Evolutionary conservation across 495 filamentous ascomycete species (phyloP), one percentile per base, ranked within the genome.

Genomic region (Penicillium antarcticum): DNA sequence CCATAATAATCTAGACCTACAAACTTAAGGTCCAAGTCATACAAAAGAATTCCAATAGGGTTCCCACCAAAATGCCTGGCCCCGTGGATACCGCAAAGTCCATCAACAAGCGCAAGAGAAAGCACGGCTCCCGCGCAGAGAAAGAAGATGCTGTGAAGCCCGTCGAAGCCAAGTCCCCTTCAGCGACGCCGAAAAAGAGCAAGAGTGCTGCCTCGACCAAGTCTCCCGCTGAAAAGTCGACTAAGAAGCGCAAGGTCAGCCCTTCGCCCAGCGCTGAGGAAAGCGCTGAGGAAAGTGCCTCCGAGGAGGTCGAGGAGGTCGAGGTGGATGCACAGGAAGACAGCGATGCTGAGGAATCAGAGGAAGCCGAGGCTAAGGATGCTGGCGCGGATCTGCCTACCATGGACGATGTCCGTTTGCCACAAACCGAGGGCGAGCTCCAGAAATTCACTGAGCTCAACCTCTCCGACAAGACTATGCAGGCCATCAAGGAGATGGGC

Each of bases 401-500:
- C 2, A 58, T 69, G 42, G 65, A 78, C 37, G 59, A 73, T 11
- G 71, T 87, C 17, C 72, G 78, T 32, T 72, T 88, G 35, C 86
- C 86, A 0, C 65, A 73, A 38, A 78, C 70, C 3, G 75, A 77
- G 32, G 71, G 66, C 19, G 77, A 80, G 19, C 78, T 84, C 6
- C 56, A 77, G 46, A 77, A 77, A 42, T 98, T 98, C 65, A 67
- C 81, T 14, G 89, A 97, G 45, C 79, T 98, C 55, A 88, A 88
- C 33, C 78, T 98, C 5, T 94, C 89, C 2, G 83, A 87, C 35
- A 91, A 87, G 68, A 96, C 91, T 1, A 86, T 89, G 77, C 82
- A 88, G 70, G 92, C 88, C 10, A 92, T 98, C 51, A 76, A 84
- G 44, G 89, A 86, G 17, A 96, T 98, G 91, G 85, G 86, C 5